These are phyloP conservation scores for Brassica cretica DNA, from an alignment of 345 rosid species.

Conservation along the genomic window DNA sequence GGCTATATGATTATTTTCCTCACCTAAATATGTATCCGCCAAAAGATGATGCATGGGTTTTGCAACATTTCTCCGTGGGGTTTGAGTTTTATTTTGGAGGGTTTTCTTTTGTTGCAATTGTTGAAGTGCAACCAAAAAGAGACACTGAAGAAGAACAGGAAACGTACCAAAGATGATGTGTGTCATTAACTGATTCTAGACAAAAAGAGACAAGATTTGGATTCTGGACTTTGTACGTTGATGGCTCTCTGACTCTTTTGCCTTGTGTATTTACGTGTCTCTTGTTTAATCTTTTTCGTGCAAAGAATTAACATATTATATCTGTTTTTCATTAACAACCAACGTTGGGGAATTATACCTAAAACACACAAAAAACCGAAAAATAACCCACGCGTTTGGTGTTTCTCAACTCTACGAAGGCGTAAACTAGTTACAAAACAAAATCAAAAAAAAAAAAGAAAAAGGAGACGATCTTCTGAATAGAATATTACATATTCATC, in stretches of 20 bases:
- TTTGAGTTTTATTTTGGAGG: neutral
- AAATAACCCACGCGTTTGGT: neutral
- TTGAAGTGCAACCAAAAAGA: constrained; percentile 27
- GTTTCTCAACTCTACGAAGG: neutral
- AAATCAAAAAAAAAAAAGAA: neutral
- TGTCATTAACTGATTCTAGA: constrained; percentile 25
- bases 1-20: neutral
- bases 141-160: constrained; percentile 34
- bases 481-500: neutral
- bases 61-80: neutral
- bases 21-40: neutral
- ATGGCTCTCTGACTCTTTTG: constrained; percentile 37
- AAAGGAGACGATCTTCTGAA: neutral
- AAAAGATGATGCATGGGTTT: constrained; percentile 29
- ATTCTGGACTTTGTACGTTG: constrained; percentile 32
- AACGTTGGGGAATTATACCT: constrained; percentile 14
- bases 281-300: constrained; percentile 23
- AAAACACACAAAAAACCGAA: neutral
- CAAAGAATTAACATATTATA: constrained; percentile 4
- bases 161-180: constrained; percentile 40
- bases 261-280: constrained; percentile 35
- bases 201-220: constrained; percentile 28
- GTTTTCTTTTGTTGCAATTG: constrained; percentile 9
- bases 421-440: neutral
- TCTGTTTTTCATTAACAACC: constrained; percentile 9